A percentile compares a stretch with the other conserved stretches of the same genome.
phyloP scores from a whole-genome alignment of 192 early-diverging fungal species.

The Phlyctochytrium arcticum region DNA sequence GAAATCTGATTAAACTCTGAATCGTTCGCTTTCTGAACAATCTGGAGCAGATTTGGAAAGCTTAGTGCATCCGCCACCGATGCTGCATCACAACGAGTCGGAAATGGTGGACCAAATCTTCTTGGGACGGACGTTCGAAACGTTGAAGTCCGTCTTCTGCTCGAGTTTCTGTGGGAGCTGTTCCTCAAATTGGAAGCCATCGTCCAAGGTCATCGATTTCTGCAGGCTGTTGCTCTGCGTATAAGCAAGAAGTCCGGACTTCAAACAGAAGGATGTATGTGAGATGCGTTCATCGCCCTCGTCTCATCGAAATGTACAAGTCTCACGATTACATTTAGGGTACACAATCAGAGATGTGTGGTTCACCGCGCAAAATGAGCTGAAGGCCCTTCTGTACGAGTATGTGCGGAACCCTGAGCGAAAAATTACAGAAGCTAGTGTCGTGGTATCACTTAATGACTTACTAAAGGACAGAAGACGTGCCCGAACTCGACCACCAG shows the following conservation, averaged over 20 bases:
- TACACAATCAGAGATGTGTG: conserved; percentile 50
- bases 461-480: conserved; percentile 38
- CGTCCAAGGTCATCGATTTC: conserved; percentile 30
- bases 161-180: conserved; percentile 30
- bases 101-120: conserved; percentile 17
- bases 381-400: conserved; percentile 53
- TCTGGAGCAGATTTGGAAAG: neutral
- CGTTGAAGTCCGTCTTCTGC: conserved; percentile 19
- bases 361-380: conserved; percentile 49
- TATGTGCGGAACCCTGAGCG: conserved; percentile 37
- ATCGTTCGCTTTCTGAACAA: neutral
- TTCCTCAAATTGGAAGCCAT: conserved; percentile 37
- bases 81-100: neutral
- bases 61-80: neutral
- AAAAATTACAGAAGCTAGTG: conserved; percentile 16
- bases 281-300: neutral
- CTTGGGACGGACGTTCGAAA: conserved; percentile 19
- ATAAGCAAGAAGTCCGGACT: neutral
- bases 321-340: conserved; percentile 1
- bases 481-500: neutral
- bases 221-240: neutral
- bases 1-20: neutral
- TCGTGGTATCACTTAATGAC: conserved; percentile 40
- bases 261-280: neutral
- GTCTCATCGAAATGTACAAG: neutral